Base-by-base conservation (phyloP, 139 green algal species). In the Volvox reticuliferus region DNA sequence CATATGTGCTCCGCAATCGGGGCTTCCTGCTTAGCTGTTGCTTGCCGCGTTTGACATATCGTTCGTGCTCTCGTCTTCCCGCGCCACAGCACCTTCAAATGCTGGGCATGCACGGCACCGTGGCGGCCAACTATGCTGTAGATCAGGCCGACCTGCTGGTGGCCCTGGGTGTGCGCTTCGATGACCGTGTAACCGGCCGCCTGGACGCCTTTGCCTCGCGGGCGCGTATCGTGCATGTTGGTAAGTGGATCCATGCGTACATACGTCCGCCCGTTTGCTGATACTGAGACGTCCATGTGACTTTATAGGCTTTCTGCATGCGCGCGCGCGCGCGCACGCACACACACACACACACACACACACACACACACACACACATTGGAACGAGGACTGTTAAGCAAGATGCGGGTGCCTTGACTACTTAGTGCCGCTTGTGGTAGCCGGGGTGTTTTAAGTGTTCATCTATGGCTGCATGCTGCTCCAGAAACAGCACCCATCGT, bases 81-180 rank as follows among this genome's bases (percentile, higher is more conserved):
- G 71, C 97, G 85, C 86, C 91, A 3, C 91, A 97, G 73, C 92
- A 95, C 33, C 94, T 99, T 55, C 94, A 97, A 91, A 99, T 99
- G 98, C 96, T 99, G 68, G 98, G 98, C 91, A 99, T 99, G 98
- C 98, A 99, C 92, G 98, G 98, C 92, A 99, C 98, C 1, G 97
- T 99, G 75, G 97, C 95, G 78, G 98, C 98, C 65, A 99, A 99
- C 95, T 99, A 98, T 91, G 97, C 98, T 2, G 96, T 99, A 18
- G 97, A 99, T 90, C 93, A 98, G 76, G 91, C 96, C 1, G 98
- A 99, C 93, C 95, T 99, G 92, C 95, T 99, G 89, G 93, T 99
- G 16, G 98, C 98, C 17, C 95, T 99, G 79, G 98, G 98, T 55
- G 98, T 99, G 88, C 96, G 98, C n/a, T 99, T 99, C 93, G 98